Base-by-base conservation (phyloP, 1,139 yeast species). In the Debaryomyces udenii region DNA sequence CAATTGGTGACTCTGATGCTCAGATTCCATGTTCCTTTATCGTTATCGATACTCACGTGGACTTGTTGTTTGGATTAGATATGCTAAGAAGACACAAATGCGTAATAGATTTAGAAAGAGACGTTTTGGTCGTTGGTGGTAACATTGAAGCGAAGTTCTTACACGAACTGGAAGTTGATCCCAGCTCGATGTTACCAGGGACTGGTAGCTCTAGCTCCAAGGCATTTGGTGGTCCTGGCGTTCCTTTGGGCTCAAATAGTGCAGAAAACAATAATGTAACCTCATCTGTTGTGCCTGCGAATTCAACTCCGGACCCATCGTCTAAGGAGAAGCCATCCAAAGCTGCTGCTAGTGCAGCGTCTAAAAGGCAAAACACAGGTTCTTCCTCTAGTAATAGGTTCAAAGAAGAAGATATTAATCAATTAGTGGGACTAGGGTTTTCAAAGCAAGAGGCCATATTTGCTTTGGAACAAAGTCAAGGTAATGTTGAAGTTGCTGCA, bases 21-120 rank as follows among this genome's bases (percentile, higher is more conserved):
- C 74, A 71, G 35, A 68, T 78, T 29, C 93, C 96, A 1, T 88
- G 96, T 55, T 79, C 93, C 18, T 87, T 93, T 57, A 80, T 83
- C 2, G 93, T 93, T 2, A 64, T 93, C 44, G 96, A 91, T 48
- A 80, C 90, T 1, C 74, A 74, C n/a, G 85, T 83, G 16, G 91
- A 84, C 48, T 66, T 83, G 39, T 61, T 83, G 24, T 69, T 83
- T 44, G 91, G 91, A 0, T 68, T 84, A 40, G 91, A 85, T 53
- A 83, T 91, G 96, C 74, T 94, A 55, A 83, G 86, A 64, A 80
- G 96, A 51, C 94, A 91, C 61, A 90, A 83, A 53, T 96, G 96
- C 40, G 68, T 76, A 26, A 81, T 93, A 41, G 96, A 94, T 61
- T 70, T 93, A 52, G 76, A 75, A 36, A 70, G 70, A 39, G 84